Evolutionary conservation across 257 asterid genomes (phyloP), one percentile per base, ranked within the genome.

Genomic region (Salvia rosmarinus): DNA sequence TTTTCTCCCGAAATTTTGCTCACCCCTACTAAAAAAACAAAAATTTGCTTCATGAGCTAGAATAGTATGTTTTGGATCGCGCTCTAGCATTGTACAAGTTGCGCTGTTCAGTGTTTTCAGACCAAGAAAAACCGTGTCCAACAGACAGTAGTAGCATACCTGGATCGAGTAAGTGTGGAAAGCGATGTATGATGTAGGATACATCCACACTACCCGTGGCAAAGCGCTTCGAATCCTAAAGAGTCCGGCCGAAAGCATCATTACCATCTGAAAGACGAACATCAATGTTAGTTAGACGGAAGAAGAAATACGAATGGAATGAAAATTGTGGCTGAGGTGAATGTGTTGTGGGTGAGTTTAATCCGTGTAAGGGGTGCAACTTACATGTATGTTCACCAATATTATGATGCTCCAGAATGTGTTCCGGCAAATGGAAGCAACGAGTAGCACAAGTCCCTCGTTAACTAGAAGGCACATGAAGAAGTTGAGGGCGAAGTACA

Each of bases 181-280:
- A 7, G 99, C 78, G 34, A 95, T 19, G 81, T 91, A 91, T 4
- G 99, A 91, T 25, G 90, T 19, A 19, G 99, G 99, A 81, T 95
- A 95, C 90, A 83, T 81, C 99, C 99, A 95, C n/a, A 85, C 85
- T 7, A 89, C 86, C 67, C 79, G 70, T 1, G 97, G 97, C 82
- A 95, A 85, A 49, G 86, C 88, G 52, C 92, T 82, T 65, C 98
- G 87, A 46, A 95, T 81, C 86, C 99, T 83, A 69, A 89, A 91
- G 79, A 85, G 85, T 63, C 99, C 99, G n/a, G 96, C 98, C 8
- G 99, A 85, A 60, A 95, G 87, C 90, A 95, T 95, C 96, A 95
- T 82, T 63, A 86, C 79, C 79, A 88, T 83, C 99, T 95, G 92
- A 66, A 73, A 82, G 58, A 54, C 61, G 20, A 52, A 64, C 16